Evolutionary conservation across 768 basidiomycete species (phyloP).

Genomic region (Tricholoma matsutake): DNA sequence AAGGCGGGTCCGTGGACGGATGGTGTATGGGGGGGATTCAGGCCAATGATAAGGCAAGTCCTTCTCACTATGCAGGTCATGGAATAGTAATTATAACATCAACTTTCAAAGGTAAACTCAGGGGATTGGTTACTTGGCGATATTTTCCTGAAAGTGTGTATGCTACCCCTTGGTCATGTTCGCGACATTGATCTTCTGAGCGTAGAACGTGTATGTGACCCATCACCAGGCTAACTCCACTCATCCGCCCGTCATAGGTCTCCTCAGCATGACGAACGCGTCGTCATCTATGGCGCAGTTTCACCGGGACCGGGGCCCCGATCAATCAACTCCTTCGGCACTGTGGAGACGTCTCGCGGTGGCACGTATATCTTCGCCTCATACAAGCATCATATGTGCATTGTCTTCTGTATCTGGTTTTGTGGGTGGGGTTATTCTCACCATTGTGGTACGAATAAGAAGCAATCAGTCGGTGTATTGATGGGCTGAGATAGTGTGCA

Average conservation of each 20-base stretch:
- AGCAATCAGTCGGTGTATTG: neutral
- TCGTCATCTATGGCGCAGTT: conserved; percentile 36
- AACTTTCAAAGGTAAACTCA: conserved; percentile 30
- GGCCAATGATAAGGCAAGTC: conserved; percentile 44
- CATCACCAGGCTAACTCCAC: conserved; percentile 41
- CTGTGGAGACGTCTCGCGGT: conserved; percentile 5
- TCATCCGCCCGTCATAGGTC: conserved; percentile 42
- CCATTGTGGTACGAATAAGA: conserved; percentile 6
- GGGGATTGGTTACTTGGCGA: conserved; percentile 66
- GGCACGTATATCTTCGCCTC: neutral
- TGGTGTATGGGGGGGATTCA: conserved; percentile 62
- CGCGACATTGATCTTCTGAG: conserved; percentile 4
- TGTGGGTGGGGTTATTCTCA: conserved; percentile 7
- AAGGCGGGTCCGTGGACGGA: conserved; percentile 33
- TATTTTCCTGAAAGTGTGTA: conserved; percentile 46
- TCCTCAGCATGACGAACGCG: conserved; percentile 43
- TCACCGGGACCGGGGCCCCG: conserved; percentile 38
- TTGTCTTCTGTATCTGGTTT: conserved; percentile 12
- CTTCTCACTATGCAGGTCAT: neutral
- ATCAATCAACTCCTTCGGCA: conserved; percentile 16
- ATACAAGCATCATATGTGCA: conserved; percentile 5
- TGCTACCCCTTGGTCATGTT: conserved; percentile 13
- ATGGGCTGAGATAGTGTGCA: neutral
- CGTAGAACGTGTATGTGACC: conserved; percentile 52
- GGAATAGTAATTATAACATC: conserved; percentile 1